These are phyloP conservation scores for Sclerospora graminicola DNA, from an alignment of 352 stramenopile genomes.

Conservation along the genomic window DNA sequence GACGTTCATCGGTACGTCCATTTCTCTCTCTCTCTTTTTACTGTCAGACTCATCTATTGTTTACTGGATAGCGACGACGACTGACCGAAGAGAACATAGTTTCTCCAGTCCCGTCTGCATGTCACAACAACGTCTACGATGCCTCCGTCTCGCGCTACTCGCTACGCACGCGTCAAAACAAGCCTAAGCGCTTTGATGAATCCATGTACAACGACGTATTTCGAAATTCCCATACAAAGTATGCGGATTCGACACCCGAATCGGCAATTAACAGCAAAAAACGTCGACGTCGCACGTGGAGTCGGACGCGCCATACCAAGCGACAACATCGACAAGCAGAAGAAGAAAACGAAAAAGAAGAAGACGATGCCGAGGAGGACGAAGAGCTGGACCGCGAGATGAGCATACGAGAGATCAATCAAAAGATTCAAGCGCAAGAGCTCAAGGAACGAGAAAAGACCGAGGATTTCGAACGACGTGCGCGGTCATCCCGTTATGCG, in stretches of 20 bases:
- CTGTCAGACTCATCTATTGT: background rate
- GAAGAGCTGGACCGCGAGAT: constrained; percentile 23
- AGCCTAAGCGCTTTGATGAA: constrained; percentile 51
- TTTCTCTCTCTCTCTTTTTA: background rate
- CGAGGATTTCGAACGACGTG: constrained; percentile 12
- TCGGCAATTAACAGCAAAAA: constrained; percentile 16
- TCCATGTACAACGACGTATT: constrained; percentile 69
- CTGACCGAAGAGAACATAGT: constrained; percentile 5
- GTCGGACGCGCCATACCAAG: constrained; percentile 6
- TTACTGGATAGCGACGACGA: constrained; percentile 14
- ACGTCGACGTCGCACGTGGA: constrained; percentile 10
- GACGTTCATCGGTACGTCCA: constrained; percentile 5
- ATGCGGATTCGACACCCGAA: constrained; percentile 9
- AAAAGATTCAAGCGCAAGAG: too few relatives aligned
- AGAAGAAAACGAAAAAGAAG: constrained; percentile 18
- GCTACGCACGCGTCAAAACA: constrained; percentile 40
- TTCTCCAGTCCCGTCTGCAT: constrained; percentile 3
- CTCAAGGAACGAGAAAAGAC: constrained; percentile 20
- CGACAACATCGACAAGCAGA: constrained; percentile 13
- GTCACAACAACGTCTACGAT: constrained; percentile 6
- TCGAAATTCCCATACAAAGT: constrained; percentile 14
- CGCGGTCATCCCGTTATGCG: constrained; percentile 38
- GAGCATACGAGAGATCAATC: too few relatives aligned
- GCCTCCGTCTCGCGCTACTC: constrained; percentile 28
- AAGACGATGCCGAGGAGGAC: constrained; percentile 19